Conservation (phyloP, 2,329 filamentous ascomycete species). For the Coccinonectria pachysandricola region DNA sequence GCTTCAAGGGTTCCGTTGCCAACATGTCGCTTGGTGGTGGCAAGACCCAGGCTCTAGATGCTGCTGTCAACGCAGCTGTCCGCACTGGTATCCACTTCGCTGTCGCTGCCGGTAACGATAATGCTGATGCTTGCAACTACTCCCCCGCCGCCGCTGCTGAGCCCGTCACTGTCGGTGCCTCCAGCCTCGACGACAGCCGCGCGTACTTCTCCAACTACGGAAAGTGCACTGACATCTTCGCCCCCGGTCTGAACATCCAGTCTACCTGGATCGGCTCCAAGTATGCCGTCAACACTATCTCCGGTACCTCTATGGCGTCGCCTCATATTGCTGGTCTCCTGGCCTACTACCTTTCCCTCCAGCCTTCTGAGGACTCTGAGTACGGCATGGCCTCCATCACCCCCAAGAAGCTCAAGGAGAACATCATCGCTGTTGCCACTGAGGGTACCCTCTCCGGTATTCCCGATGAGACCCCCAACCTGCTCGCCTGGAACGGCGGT, state of each 20-base stretch:
- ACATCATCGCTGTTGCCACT: conserved; percentile 76
- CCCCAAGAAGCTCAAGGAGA: conserved; percentile 87
- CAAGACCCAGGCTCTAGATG: conserved; percentile 86
- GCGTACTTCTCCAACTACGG: conserved; percentile 99
- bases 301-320: conserved; percentile 97
- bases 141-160: conserved; percentile 87
- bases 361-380: conserved; percentile 80
- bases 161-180: conserved; percentile 92
- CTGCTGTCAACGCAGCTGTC: conserved; percentile 89
- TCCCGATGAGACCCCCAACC: conserved; percentile 77
- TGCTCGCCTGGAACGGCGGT: conserved; percentile 98
- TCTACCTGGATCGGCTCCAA: conserved; percentile 98
- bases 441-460: conserved; percentile 69
- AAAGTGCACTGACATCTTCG: conserved; percentile 99
- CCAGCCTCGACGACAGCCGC: conserved; percentile 84
- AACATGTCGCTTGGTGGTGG: conserved; percentile 99
- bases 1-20: conserved; percentile 97
- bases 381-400: conserved; percentile 84
- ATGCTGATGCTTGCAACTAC: conserved; percentile 98
- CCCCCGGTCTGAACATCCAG: conserved; percentile 89
- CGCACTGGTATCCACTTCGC: conserved; percentile 91
- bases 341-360: conserved; percentile 95
- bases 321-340: conserved; percentile 93
- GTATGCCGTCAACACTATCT: conserved; percentile 96
- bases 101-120: conserved; percentile 96